Evolutionary conservation across 2,329 filamentous ascomycete genomes (phyloP).

Genomic region (Elsinoe batatas): DNA sequence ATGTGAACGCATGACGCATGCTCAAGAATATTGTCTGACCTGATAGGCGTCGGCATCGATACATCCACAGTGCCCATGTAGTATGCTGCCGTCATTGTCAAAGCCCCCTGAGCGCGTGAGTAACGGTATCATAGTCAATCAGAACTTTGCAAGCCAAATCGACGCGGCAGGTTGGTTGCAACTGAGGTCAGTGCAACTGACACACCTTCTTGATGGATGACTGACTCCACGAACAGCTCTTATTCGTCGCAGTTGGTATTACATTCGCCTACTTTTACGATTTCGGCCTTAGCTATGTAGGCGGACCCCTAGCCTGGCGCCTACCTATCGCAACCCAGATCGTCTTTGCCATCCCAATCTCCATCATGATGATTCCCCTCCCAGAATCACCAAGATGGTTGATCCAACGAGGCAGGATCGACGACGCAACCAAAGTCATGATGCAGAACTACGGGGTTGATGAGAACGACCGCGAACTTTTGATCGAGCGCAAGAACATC

Average conservation of each 20-base stretch:
- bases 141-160: constrained; percentile 20
- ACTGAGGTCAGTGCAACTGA: neutral
- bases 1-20: neutral
- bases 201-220: too few relatives aligned
- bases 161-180: constrained; percentile 20
- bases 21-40: neutral
- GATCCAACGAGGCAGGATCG: constrained; percentile 22
- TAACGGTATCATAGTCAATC: constrained; percentile 13
- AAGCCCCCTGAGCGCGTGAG: neutral
- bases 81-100: neutral
- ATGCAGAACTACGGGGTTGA: constrained; percentile 21
- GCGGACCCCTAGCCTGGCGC: constrained; percentile 32
- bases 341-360: constrained; percentile 33
- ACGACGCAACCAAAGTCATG: constrained; percentile 21
- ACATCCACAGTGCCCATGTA: constrained; percentile 30
- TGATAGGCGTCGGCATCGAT: constrained; percentile 11
- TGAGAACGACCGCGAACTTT: constrained; percentile 19
- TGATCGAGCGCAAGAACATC: constrained; percentile 23
- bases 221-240: constrained; percentile 14
- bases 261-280: constrained; percentile 19
- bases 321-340: constrained; percentile 35
- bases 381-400: constrained; percentile 33
- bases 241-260: constrained; percentile 22
- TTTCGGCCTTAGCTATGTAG: constrained; percentile 24
- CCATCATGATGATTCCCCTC: constrained; percentile 26